Evolutionary conservation across 2,329 filamentous ascomycete species (phyloP), one percentile per base, ranked within the genome.

Genomic region (Dothistroma septosporum): DNA sequence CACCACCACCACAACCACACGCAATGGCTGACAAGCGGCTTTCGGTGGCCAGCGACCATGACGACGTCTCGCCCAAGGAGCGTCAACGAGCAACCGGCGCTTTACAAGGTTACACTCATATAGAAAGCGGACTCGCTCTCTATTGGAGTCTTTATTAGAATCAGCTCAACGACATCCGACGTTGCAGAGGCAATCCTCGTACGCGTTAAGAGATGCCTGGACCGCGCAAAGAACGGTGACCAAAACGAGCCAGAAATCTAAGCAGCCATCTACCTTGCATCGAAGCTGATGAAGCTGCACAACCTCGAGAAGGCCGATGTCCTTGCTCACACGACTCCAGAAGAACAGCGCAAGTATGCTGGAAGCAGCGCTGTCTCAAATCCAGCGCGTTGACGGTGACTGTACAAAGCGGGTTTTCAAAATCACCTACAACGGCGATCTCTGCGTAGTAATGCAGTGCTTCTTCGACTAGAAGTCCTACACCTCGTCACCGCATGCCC

Each of bases 221-320:
- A 55, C 0, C 24, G 41, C 1, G 62, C 54, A 2, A 35, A 35
- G 32, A 49, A 63, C 11, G 57, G 65, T 31, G 9, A 28, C 0
- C 32, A 47, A 3, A 46, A 19, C 33, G 52, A 65, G 21, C 11
- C 14, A 3, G 62, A 68, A 37, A 59, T 52, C 16, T 60, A 59
- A 49, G 33, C 47, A 6, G 61, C 61, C 5, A n/a, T 63, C 11
- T 22, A 44, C 44, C 9, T 65, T 9, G 66, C 65, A 9, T 47
- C 50, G 1, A 55, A 56, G 9, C 24, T 62, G 22, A 65, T 66
- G 61, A 37, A 55, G 14, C 55, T 48, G 21, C 56, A 61, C 57
- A 67, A 65, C 37, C 53, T 67, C 16, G 57, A 53, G 0, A 32
- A 63, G 24, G 65, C 65, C 10, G 59, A 69, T 11, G 58, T 66